Conservation (phyloP, 2,329 filamentous ascomycete genomes). For the Apiospora rasikravindrae region DNA sequence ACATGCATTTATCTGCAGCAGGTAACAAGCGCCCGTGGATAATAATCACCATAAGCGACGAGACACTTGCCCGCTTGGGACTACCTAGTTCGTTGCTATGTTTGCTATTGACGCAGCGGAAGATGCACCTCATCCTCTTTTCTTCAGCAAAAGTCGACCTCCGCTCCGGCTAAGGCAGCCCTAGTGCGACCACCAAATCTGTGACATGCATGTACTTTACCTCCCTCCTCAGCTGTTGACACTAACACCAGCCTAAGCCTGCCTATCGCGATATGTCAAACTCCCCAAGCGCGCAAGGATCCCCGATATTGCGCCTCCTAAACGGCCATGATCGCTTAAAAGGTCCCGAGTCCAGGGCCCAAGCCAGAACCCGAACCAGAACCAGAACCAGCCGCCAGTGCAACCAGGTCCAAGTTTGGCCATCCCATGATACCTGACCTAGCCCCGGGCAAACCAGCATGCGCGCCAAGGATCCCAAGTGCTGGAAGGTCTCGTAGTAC, state of each 20-base stretch:
- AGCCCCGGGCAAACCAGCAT: neutral
- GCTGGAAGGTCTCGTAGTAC: no score
- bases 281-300: neutral
- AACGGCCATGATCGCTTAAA: neutral
- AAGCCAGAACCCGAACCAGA: neutral
- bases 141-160: neutral
- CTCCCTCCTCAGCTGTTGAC: neutral
- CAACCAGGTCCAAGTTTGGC: neutral
- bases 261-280: neutral
- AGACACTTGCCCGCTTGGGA: neutral
- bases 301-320: neutral
- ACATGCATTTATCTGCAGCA: neutral
- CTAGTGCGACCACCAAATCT: neutral
- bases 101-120: neutral
- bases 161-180: conserved; percentile 3
- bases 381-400: neutral
- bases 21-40: neutral
- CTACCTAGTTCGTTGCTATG: neutral
- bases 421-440: neutral
- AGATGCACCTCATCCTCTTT: neutral
- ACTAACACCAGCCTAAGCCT: neutral
- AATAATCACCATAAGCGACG: neutral
- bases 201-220: neutral
- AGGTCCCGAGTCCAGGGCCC: neutral
- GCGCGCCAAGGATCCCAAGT: neutral